A percentile compares a stretch with the other conserved stretches of the same genome.
These are phyloP conservation scores for Aspergillus funiculosus DNA, from an alignment of 495 filamentous ascomycete genomes.

Conservation along the genomic window DNA sequence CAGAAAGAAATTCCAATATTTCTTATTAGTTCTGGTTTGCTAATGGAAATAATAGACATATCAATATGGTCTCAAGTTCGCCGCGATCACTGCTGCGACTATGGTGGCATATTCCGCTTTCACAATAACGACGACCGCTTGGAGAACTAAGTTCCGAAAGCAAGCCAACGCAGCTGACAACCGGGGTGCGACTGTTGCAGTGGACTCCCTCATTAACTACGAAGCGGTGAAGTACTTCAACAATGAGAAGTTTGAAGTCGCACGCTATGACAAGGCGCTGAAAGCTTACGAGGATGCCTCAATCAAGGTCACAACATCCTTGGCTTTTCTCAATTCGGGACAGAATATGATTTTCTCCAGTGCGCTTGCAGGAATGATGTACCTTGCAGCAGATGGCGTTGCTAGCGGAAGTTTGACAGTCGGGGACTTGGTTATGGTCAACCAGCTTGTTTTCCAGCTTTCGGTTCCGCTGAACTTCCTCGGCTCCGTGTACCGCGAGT, in stretches of 20 bases:
- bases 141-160: conserved; percentile 93
- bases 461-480: conserved; percentile 95
- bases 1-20: conserved; percentile 1
- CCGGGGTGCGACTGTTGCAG: conserved; percentile 87
- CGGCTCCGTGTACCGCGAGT: conserved; percentile 90
- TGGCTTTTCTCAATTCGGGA: conserved; percentile 93
- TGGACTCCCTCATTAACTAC: conserved; percentile 96
- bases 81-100: conserved; percentile 80
- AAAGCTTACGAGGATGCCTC: conserved; percentile 84
- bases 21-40: background rate
- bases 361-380: conserved; percentile 98
- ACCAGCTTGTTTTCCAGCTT: conserved; percentile 97
- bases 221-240: conserved; percentile 99
- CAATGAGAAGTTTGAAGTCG: conserved; percentile 91
- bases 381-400: conserved; percentile 82
- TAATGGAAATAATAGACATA: conserved; percentile 59
- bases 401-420: conserved; percentile 75
- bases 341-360: conserved; percentile 97
- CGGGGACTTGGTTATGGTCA: conserved; percentile 97
- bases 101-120: conserved; percentile 94
- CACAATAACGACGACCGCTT: conserved; percentile 90
- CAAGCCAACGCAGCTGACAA: conserved; percentile 96
- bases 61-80: conserved; percentile 88
- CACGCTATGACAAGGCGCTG: conserved; percentile 82
- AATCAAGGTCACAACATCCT: conserved; percentile 91